A percentile compares a stretch with the other conserved stretches of the same genome.
Evolutionary conservation across 169 alveolate genomes (phyloP).

Genomic region (Babesia sp.): DNA sequence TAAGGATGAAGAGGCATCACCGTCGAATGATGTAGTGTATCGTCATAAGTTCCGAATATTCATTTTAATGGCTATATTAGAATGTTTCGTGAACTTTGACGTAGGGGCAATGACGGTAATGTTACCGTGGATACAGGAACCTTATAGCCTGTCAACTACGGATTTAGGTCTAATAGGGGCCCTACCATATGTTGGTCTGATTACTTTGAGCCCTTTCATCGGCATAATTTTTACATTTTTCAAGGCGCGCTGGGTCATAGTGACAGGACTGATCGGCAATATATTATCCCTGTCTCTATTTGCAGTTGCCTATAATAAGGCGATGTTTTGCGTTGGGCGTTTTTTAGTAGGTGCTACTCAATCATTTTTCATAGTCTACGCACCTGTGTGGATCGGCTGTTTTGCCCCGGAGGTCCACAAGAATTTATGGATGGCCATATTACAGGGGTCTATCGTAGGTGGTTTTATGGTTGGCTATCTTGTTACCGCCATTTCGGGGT

Average conservation of each 20-base stretch:
- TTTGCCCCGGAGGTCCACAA: slow-evolving; percentile 86
- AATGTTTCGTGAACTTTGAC: slow-evolving; percentile 61
- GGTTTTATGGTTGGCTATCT: slow-evolving; percentile 83
- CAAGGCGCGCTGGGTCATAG: slow-evolving; percentile 68
- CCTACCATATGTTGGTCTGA: slow-evolving; percentile 77
- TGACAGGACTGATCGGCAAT: slow-evolving; percentile 60
- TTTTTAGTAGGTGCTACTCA: slow-evolving; percentile 88
- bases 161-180: slow-evolving; percentile 73
- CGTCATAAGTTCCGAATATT: neutral
- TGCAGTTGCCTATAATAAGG: slow-evolving; percentile 68
- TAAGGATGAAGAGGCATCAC: too few species aligned
- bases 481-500: slow-evolving; percentile 41
- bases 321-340: slow-evolving; percentile 79
- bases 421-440: slow-evolving; percentile 92
- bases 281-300: slow-evolving; percentile 67
- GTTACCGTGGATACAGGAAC: slow-evolving; percentile 48
- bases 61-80: slow-evolving; percentile 36
- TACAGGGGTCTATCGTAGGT: slow-evolving; percentile 86
- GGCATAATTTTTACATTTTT: slow-evolving; percentile 63
- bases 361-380: slow-evolving; percentile 88
- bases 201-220: slow-evolving; percentile 75
- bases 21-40: too few species aligned
- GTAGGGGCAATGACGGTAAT: slow-evolving; percentile 58
- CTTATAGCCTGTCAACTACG: slow-evolving; percentile 37
- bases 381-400: slow-evolving; percentile 94